Evolutionary conservation across 2,329 filamentous ascomycete genomes (phyloP), one percentile per base, ranked within the genome.

Genomic region (Aspergillus oerlinghausenensis): DNA sequence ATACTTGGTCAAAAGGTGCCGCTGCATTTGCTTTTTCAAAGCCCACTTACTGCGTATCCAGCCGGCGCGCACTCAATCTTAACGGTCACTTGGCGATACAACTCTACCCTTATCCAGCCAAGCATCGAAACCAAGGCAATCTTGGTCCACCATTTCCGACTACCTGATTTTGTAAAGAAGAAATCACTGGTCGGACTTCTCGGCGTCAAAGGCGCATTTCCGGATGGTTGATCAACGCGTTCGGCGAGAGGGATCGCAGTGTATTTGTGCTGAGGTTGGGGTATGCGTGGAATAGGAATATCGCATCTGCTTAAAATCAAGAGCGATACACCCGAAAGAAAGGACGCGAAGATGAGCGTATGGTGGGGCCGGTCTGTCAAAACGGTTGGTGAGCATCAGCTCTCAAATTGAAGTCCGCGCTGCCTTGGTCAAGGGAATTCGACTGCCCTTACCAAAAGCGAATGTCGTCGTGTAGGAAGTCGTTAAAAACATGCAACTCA

Each of bases 281-380:
- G 58, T 5, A 61, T 52, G 6, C 57, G 58, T 54, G 66, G 68
- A 52, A 67, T 60, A 42, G 49, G 58, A 57, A 63, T 63, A 35
- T 70, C 57, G 32, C 74, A 71, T 54, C 69, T 70, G 60, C 71
- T 74, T 48, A 73, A 60, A 40, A 68, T 64, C 10, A 79, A 58
- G 29, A 80, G 66, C 42, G 65, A 69, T 23, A 68, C 60, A 8
- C 76, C 77, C 9, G 74, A 67, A 25, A 75, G 65, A 43, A 74
- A 70, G 42, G 80, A 76, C 23, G 73, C 64, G 4, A 78, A 60
- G 40, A 77, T 68, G 19, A 71, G 65, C 6, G 77, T 73, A 60
- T 77, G 77, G 14, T 79, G 61, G 3, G 80, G 79, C 50, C 75
- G 77, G 61, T 80, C 80, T 79, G 55, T 29, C 49, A 48, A 47